Conservation (phyloP, 352 stramenopile genomes). For the Peronospora destructor region DNA sequence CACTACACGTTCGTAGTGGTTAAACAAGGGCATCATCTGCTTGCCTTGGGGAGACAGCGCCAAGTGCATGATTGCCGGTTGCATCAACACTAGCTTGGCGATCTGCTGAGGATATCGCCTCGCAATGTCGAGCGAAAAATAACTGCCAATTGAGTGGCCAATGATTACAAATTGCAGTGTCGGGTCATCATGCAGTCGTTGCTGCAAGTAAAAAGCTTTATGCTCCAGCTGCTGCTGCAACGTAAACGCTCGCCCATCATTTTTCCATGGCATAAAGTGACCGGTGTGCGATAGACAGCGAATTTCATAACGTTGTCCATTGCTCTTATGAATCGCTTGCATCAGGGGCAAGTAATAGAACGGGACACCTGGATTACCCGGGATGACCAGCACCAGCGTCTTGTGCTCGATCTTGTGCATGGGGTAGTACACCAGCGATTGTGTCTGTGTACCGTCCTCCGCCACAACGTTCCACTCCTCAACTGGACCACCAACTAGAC, state of each 20-base stretch:
- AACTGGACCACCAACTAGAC: constrained; percentile 9
- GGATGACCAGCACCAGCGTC: constrained; percentile 51
- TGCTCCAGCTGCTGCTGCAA: constrained; percentile 54
- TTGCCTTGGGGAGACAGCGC: constrained; percentile 36
- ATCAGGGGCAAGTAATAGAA: constrained; percentile 67
- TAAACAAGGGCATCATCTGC: constrained; percentile 47
- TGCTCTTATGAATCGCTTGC: constrained; percentile 36
- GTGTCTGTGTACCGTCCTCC: constrained; percentile 30
- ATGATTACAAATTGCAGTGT: constrained; percentile 44
- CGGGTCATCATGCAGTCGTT: constrained; percentile 41
- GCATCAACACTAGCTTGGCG: constrained; percentile 59
- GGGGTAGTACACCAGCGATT: constrained; percentile 46
- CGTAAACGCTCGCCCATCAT: constrained; percentile 40
- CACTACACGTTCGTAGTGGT: constrained; percentile 27
- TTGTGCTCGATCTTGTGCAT: constrained; percentile 21
- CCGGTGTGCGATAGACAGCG: constrained; percentile 50
- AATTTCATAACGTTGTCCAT: constrained; percentile 40
- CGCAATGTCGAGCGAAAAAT: constrained; percentile 48
- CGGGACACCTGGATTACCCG: constrained; percentile 56
- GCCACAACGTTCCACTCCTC: constrained; percentile 51
- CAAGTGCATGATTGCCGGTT: constrained; percentile 66
- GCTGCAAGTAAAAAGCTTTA: constrained; percentile 42
- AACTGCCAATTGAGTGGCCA: constrained; percentile 61
- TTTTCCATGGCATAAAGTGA: constrained; percentile 65
- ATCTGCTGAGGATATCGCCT: constrained; percentile 45